Evolutionary conservation across 2,329 filamentous ascomycete species (phyloP), one percentile per base, ranked within the genome.

Genomic region (Claviceps quebecensis): DNA sequence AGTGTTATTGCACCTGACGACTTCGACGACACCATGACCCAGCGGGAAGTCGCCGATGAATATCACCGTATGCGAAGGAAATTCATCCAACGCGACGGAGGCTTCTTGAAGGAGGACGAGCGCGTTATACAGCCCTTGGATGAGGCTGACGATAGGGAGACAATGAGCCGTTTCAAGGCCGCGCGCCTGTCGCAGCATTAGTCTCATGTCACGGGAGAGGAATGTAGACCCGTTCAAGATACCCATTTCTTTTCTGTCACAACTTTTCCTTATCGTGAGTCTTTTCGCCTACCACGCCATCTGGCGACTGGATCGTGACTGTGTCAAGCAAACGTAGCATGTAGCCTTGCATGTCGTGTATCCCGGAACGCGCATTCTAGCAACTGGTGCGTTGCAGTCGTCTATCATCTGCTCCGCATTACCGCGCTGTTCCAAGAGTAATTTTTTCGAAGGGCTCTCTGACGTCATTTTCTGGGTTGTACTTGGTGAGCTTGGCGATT

Each of bases 21-120:
- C 56, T 72, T 91, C 40, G 85, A 95, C 5, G 74, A 80, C 19
- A 57, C 60, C n/a, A 70, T 90, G 34, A 72, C 91, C 48, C 77
- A 85, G 50, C 81, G 86, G 55, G 85, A 95, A 64, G 81, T 95
- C 14, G 83, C 86, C 7, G 78, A 80, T 39, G 86, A 94, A 62
- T 95, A 95, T 65, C 85, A 95, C 64, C 81, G 80, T 45, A 74
- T 87, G 65, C 84, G 91, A 19, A 95, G 90, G 63, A 80, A 78
- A 60, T 83, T 94, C 67, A 89, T 96, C 50, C 81, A 88, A 58
- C 78, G 82, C 58, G 81, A 93, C 59, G 89, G 89, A 49, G 89
- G 89, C 3, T 95, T 95, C 65, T 69, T 85, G 59, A 77, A 80
- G 52, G 79, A 88, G 58, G 80, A 86, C 53, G 81, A 87, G 54